Percentiles rank a stretch among this genome's conserved stretches.
phyloP scores from a whole-genome alignment of 164 flowering plant species.

The Saururus chinensis region DNA sequence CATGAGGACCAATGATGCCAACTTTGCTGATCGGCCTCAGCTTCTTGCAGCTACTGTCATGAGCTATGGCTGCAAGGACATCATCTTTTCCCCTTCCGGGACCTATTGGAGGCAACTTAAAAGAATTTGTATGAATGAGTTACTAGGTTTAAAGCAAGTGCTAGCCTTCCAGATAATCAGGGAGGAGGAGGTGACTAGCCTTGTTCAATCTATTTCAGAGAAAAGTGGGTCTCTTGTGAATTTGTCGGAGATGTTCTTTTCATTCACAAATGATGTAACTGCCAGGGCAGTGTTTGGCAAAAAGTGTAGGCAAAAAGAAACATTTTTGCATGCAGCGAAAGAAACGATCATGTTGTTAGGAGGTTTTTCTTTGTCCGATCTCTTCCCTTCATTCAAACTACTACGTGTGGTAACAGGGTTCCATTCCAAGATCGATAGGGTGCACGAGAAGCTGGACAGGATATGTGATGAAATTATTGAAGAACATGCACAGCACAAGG shows the following conservation, averaged over 20 bases:
- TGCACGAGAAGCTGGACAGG: background rate
- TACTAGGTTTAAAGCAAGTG: background rate
- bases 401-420: background rate
- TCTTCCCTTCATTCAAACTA: background rate
- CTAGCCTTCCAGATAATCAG: background rate
- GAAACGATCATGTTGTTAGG: background rate
- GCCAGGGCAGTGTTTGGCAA: background rate
- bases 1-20: background rate
- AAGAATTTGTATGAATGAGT: background rate
- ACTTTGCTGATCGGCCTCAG: background rate
- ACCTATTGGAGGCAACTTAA: background rate
- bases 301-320: background rate
- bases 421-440: background rate
- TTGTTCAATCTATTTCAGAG: background rate
- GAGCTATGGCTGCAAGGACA: background rate
- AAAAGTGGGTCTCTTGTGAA: background rate
- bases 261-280: background rate
- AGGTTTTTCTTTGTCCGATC: background rate
- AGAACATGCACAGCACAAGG: too few relatives aligned
- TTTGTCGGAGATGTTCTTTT: background rate
- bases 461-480: too few relatives aligned
- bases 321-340: background rate
- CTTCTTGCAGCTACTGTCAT: background rate
- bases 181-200: background rate
- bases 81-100: background rate